Base-by-base conservation (phyloP, 306 rosid species). In the Chamaecrista fasciculata region DNA sequence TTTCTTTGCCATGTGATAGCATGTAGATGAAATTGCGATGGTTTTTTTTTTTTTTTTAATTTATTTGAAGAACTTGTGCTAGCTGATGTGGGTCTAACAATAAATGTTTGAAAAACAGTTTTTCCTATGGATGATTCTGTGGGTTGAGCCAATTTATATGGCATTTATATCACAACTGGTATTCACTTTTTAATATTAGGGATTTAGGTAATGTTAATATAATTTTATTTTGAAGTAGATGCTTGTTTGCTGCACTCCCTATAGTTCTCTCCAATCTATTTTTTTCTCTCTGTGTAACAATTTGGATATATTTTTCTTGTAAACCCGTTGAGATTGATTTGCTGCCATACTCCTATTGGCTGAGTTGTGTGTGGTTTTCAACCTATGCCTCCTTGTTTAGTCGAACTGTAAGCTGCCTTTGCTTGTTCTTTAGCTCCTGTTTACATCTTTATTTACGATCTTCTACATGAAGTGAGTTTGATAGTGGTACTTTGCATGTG, bases 141-240 rank as follows among this genome's bases (percentile, higher is more conserved):
- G 72, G 19, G 34, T 40, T 76, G 52, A 67, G 68, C 50, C 25
- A 5, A 55, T 67, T 51, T 72, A 15, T 69, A 29, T 59, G 69
- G 39, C 25, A 16, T 74, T 16, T 11, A 18, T 57, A n/a, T n/a
- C 26, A n/a, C 29, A 57, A 18, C 69, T 49, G 52, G 29, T 31
- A 15, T 18, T 8, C 1, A 19, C 12, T 57, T 24, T 57, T 29
- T 5, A n/a, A 15, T 16, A 25, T 56, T 26, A 28, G 15, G 25
- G 3, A 56, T 31, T 36, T 57, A 10, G 26, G n/a, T 31, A 20
- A 18, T 14, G 44, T 33, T 16, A n/a, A 39, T 3, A 58, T 33
- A 18, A 16, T 16, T 16, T 18, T 1, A 8, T 33, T 59, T 59
- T 14, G n/a, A 19, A 59, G 44, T 18, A 2, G n/a, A 59, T 33